Conservation (phyloP, 306 rosid species). For the Vicia villosa region DNA sequence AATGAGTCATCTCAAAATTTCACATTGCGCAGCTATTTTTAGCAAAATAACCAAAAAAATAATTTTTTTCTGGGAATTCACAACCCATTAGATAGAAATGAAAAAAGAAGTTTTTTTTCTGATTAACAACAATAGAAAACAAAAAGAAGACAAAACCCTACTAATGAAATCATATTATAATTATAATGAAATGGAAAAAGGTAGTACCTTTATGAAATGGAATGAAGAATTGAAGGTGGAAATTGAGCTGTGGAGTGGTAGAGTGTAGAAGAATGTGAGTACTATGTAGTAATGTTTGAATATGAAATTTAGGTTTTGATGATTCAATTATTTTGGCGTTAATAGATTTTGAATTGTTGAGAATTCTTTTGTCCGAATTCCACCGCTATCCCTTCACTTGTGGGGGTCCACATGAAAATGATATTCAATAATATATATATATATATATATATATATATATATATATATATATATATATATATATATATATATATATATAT, state of each 20-base stretch:
- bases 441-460: no score
- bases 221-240: neutral
- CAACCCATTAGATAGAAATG: neutral
- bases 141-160: neutral
- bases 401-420: slow-evolving; percentile 2
- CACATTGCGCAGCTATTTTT: neutral
- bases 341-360: slow-evolving; percentile 33
- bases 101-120: neutral
- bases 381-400: slow-evolving; percentile 73
- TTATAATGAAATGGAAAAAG: neutral
- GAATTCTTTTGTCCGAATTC: slow-evolving; percentile 54
- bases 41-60: neutral
- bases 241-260: neutral
- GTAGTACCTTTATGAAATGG: slow-evolving; percentile 27
- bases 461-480: no score
- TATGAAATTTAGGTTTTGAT: neutral
- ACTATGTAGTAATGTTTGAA: neutral
- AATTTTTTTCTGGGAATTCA: neutral
- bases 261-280: neutral
- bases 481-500: no score
- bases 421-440: no score
- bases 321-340: slow-evolving; percentile 6
- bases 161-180: neutral
- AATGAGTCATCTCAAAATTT: neutral
- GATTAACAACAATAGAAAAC: neutral